Percentiles rank a stretch among this genome's conserved stretches.
phyloP scores from a whole-genome alignment of 176 grass and related monocot genomes.

The Tillandsia fasciculata region DNA sequence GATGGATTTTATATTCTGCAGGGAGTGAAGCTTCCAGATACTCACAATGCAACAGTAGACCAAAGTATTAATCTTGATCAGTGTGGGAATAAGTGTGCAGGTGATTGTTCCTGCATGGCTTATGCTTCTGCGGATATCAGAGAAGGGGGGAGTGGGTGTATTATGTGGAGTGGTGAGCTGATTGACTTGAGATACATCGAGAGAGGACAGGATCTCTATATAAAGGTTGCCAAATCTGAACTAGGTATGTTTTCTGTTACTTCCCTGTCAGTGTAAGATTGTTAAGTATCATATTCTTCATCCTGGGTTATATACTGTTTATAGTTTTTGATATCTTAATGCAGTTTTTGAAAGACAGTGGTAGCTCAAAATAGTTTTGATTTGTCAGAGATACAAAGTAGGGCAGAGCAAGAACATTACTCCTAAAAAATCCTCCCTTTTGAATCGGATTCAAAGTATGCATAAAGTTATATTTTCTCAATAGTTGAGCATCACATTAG shows the following conservation, averaged over 20 bases:
- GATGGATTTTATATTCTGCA: conserved; percentile 23
- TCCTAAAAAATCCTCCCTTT: no score
- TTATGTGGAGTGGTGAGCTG: conserved; percentile 45
- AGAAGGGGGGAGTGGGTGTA: conserved; percentile 31
- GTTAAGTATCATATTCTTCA: background rate
- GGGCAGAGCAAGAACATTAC: no score
- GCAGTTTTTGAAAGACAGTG: no score
- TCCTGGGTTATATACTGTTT: background rate
- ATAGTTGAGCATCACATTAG: no score
- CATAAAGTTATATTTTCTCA: no score
- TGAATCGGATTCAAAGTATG: no score
- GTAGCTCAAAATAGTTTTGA: no score
- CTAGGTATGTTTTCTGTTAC: conserved; percentile 17
- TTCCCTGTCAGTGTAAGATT: background rate
- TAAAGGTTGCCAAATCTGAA: conserved; percentile 29
- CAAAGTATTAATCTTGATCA: conserved; percentile 19
- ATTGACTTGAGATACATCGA: conserved; percentile 19
- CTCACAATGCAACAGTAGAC: conserved; percentile 29
- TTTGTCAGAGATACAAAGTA: no score
- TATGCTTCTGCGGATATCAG: conserved; percentile 19
- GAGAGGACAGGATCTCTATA: conserved; percentile 35
- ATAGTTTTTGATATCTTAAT: no score
- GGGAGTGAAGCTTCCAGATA: conserved; percentile 43
- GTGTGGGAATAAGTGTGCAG: conserved; percentile 30
- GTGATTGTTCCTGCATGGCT: conserved; percentile 47